Evolutionary conservation across 805 yeast genomes (phyloP).

Genomic region (Hanseniaspora meyeri): DNA sequence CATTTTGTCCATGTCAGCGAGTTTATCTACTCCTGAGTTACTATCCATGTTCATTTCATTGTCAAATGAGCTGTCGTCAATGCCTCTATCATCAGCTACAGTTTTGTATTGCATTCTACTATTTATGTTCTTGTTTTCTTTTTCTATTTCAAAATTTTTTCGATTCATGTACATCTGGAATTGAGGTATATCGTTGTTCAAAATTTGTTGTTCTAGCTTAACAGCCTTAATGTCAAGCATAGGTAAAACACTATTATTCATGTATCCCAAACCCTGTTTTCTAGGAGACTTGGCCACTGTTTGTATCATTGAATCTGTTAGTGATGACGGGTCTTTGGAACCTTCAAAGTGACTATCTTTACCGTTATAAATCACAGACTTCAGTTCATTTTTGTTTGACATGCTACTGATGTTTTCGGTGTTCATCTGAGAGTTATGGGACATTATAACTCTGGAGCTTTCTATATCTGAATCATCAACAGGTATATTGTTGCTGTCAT

Average conservation of each 20-base stretch:
- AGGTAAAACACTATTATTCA: neutral
- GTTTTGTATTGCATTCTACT: neutral
- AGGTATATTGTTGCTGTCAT: slow-evolving; percentile 11
- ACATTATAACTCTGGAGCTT: neutral
- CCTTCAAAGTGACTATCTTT: neutral
- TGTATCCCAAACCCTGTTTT: neutral
- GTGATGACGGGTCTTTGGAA: neutral
- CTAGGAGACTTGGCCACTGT: slow-evolving; percentile 10
- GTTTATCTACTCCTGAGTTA: neutral
- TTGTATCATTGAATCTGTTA: slow-evolving; percentile 7
- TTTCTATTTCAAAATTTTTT: neutral
- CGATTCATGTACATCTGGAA: neutral
- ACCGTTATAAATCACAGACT: slow-evolving; percentile 8
- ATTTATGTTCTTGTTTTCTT: neutral
- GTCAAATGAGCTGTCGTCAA: neutral
- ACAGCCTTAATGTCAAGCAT: neutral
- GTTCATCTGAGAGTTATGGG: neutral
- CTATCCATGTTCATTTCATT: neutral
- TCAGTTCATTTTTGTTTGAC: neutral
- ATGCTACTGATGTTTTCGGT: neutral
- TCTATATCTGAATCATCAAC: neutral
- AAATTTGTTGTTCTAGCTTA: neutral
- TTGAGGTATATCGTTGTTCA: neutral
- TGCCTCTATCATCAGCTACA: neutral
- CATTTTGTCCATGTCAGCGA: neutral